Evolutionary conservation across 164 flowering plant species (phyloP), one percentile per base, ranked within the genome.

Genomic region (Liquidambar formosana): DNA sequence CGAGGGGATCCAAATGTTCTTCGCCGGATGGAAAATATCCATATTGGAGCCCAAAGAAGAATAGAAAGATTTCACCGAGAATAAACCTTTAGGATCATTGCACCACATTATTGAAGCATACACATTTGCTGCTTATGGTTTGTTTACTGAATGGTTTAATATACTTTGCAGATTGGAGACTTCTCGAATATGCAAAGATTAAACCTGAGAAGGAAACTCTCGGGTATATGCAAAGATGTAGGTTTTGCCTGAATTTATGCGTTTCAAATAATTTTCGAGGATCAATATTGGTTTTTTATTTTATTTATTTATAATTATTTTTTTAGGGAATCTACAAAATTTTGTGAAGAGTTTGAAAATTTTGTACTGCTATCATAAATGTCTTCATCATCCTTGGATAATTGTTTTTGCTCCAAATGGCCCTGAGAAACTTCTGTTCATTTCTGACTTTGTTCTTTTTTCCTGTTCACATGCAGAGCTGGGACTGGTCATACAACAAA

Each of bases 401-500:
- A 33, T 33, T 33, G 6, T 33, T 33, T 33, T 33, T 33, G n/a
- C 41, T 33, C 41, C 6, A 33, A 33, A 33, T 33, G 41, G n/a
- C 6, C 4, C 41, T 33, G 41, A 33, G 41, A 6, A 33, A 2
- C 41, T 16, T 43, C 46, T 25, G 38, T 12, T 14, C 1, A 56
- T 33, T 33, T 22, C 33, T 26, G 38, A n/a, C 14, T 23, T 10
- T 38, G n/a, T 22, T 53, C 22, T 67, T 1, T 51, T 58, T 33
- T 48, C 44, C 51, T 71, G 18, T 57, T 68, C 33, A 44, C 52
- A 43, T 79, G 80, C 85, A 93, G 98, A 67, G 76, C 64, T 94
- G 97, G 97, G 82, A 84, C 16, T 88, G 89, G 89, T 78, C 81
- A n/a, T 66, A 70, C 46, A 70, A 57, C 66, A 83, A 78, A n/a